These are phyloP conservation scores for Purpureocillium lavendulum DNA, from an alignment of 2,329 filamentous ascomycete species.

Conservation along the genomic window DNA sequence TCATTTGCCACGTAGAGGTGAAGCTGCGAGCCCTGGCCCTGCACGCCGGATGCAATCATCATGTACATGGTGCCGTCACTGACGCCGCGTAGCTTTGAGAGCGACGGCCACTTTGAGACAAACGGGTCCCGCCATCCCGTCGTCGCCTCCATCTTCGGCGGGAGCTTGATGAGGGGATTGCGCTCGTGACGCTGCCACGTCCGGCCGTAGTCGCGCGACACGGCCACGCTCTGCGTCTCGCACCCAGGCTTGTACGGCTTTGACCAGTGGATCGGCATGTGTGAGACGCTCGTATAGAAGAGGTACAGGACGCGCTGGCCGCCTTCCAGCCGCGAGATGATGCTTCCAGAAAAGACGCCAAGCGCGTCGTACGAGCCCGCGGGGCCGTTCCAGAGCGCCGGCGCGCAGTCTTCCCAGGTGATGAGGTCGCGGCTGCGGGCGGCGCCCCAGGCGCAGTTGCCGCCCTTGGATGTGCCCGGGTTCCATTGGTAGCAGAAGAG, in stretches of 20 bases:
- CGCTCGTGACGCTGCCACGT: conserved; percentile 11
- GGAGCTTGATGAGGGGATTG: conserved; percentile 11
- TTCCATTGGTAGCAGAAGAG: conserved; percentile 30
- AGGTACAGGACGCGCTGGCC: conserved; percentile 23
- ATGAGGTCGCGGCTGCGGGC: conserved; percentile 31
- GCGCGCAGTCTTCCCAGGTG: conserved; percentile 17
- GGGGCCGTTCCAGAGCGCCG: conserved; percentile 12
- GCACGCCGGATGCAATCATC: conserved; percentile 26
- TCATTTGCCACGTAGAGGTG: conserved; percentile 13
- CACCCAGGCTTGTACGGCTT: conserved; percentile 32
- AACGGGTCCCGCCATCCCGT: conserved; percentile 18
- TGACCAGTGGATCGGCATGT: conserved; percentile 35
- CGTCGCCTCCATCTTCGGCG: conserved; percentile 11
- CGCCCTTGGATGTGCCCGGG: conserved; percentile 13
- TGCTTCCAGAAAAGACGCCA: conserved; percentile 34
- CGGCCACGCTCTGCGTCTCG: conserved; percentile 33
- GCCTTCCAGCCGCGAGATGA: conserved; percentile 27
- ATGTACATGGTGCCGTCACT: conserved; percentile 23
- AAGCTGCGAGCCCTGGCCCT: conserved; percentile 10
- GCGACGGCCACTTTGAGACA: conserved; percentile 11
- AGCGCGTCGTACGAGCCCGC: conserved; percentile 26
- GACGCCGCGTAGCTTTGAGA: conserved; percentile 10
- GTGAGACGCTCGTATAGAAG: conserved; percentile 33
- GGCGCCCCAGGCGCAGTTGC: conserved; percentile 17
- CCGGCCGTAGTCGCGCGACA: conserved; percentile 24